Conservation (phyloP, 1,139 yeast species). For the Yamadazyma sp. region DNA sequence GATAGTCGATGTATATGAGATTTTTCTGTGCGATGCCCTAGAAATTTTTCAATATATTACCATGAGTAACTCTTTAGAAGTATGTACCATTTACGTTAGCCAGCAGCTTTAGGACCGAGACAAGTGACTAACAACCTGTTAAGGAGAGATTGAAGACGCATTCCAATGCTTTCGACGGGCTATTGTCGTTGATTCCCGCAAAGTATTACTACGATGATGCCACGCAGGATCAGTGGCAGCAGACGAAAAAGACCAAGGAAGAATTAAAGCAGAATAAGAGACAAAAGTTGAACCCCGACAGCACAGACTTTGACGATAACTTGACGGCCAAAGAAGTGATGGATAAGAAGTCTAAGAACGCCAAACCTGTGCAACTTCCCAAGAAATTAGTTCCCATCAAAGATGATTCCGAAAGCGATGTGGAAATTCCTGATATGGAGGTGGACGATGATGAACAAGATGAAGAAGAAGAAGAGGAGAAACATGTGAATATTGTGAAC, state of each 20-base stretch:
- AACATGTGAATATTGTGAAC: too few species aligned
- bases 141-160: conserved; percentile 82
- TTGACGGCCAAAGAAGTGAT: conserved; percentile 66
- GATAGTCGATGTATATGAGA: not conserved
- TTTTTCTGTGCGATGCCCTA: conserved; percentile 14
- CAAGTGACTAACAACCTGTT: conserved; percentile 23
- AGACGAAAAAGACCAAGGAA: conserved; percentile 70
- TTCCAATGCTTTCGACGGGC: conserved; percentile 86
- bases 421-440: conserved; percentile 17
- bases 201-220: conserved; percentile 84
- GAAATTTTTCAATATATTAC: conserved; percentile 15
- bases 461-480: conserved; percentile 13
- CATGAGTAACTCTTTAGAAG: conserved; percentile 53
- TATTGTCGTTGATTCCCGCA: conserved; percentile 89
- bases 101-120: not conserved
- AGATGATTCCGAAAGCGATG: conserved; percentile 18
- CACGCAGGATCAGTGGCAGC: conserved; percentile 86
- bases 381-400: conserved; percentile 14
- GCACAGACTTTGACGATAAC: conserved; percentile 44
- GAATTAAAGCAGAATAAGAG: conserved; percentile 63
- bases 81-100: conserved; percentile 26
- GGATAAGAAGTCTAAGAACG: conserved; percentile 55
- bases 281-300: conserved; percentile 74
- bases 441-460: conserved; percentile 16
- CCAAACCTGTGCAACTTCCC: conserved; percentile 62